Percentiles rank a stretch among this genome's conserved stretches.
Evolutionary conservation across 495 filamentous ascomycete species (phyloP).

Genomic region (Hypoxylon cercidicola): DNA sequence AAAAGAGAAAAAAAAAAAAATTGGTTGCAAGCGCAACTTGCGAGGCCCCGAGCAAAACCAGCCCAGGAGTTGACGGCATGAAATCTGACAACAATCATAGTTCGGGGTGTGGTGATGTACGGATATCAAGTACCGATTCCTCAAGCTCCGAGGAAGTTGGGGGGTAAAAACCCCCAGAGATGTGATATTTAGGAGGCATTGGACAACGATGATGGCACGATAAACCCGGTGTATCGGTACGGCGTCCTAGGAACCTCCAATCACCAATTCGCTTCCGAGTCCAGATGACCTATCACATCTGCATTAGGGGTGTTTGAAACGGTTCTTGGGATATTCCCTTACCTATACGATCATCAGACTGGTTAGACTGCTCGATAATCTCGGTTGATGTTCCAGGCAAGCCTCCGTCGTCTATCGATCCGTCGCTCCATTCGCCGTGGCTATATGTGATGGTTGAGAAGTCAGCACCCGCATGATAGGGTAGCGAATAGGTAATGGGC

Average conservation of each 20-base stretch:
- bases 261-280: no score
- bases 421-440: conserved; percentile 42
- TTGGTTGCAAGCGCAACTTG: no score
- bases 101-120: background rate
- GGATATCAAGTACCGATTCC: background rate
- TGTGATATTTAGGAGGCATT: no score
- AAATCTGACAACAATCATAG: background rate
- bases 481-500: background rate
- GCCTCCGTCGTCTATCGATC: conserved; percentile 43
- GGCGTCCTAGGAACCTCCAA: no score
- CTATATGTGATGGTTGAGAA: conserved; percentile 2
- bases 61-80: background rate
- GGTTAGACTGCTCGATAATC: background rate
- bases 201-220: no score
- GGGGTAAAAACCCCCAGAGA: no score
- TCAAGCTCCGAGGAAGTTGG: background rate
- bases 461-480: conserved; percentile 9
- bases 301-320: background rate
- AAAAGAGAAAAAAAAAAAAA: background rate
- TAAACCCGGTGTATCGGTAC: no score
- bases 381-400: conserved; percentile 25
- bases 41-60: no score
- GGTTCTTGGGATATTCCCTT: background rate
- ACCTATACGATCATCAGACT: background rate
- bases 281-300: background rate